Evolutionary conservation across 257 asterid genomes (phyloP), one percentile per base, ranked within the genome.

Genomic region (Eucommia ulmoides): DNA sequence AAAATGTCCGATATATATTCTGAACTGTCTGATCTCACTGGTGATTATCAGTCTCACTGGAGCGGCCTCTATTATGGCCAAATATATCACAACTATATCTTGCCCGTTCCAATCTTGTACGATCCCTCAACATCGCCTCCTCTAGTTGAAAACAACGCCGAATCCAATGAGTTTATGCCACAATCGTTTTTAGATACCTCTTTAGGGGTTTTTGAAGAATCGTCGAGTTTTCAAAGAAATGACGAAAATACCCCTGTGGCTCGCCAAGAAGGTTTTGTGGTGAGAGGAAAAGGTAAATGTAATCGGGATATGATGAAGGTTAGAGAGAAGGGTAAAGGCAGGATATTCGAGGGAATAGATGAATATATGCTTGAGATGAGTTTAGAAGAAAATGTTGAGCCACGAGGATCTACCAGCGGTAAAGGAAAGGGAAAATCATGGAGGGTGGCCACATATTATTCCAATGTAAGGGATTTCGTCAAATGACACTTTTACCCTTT

Each of bases 161-260:
- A 0, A 29, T 14, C 73, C 60, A 1, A 59, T 67, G 22, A 61
- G 33, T 44, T 51, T 67, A 1, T 67, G 56, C 45, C 56, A 61
- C 20, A 58, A 64, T 8, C 49, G 62, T 19, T 64, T 11, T 35
- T 4, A 15, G 3, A 35, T 35, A 10, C 15, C 38, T 4, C 38
- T 26, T 6, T 12, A 35, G 15, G 0, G 15, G n/a, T 15, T 9
- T 15, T 35, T 35, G 44, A 35, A 35, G 44, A 11, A 18, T 2
- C 3, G 15, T 35, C 44, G 15, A 35, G n/a, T 35, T 35, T 18
- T 10, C 5, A 4, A 35, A 18, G 15, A 35, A 35, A 15, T 11
- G 15, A 9, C 14, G n/a, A 15, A 4, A 10, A 35, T 11, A 35
- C 2, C 14, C 14, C 9, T 6, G 44, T 29, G 7, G 38, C 10